phyloP scores from a whole-genome alignment of 1,284 basidiomycete genomes.

The Ceratobasidium sp. region DNA sequence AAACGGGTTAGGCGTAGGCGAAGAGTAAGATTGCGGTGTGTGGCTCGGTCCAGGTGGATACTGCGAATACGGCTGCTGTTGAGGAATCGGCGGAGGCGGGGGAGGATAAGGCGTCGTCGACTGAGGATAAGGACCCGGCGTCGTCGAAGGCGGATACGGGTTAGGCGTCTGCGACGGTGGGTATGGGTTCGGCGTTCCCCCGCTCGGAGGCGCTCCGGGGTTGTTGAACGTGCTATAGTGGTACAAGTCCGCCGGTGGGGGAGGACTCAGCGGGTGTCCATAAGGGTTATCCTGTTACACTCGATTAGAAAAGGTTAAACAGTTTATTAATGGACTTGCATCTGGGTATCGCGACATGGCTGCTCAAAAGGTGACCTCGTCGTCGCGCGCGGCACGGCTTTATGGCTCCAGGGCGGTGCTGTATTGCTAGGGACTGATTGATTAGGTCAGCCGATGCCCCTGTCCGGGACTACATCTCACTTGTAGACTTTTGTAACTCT shows the following conservation, averaged over 20 bases:
- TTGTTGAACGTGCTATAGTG: conserved; percentile 39
- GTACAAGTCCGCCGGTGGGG: conserved; percentile 34
- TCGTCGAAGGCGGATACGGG: background rate
- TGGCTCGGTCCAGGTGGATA: conserved; percentile 24
- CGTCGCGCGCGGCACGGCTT: conserved; percentile 22
- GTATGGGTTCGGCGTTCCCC: conserved; percentile 25
- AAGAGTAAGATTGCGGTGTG: conserved; percentile 32
- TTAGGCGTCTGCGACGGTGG: conserved; percentile 9
- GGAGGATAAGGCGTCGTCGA: conserved; percentile 29
- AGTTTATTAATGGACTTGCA: conserved; percentile 1
- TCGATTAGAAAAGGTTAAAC: background rate
- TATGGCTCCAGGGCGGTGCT: conserved; percentile 42
- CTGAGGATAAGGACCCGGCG: conserved; percentile 12
- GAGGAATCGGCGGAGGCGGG: conserved; percentile 1
- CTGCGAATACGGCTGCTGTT: background rate
- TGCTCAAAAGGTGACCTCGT: background rate
- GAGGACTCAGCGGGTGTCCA: conserved; percentile 37
- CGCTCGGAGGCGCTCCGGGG: conserved; percentile 23
- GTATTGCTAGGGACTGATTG: conserved; percentile 9
- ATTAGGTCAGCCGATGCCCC: background rate
- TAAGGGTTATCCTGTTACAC: conserved; percentile 33
- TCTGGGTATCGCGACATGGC: conserved; percentile 43
- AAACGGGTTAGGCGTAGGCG: conserved; percentile 42
- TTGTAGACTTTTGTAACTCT: too few relatives aligned
- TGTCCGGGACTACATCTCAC: too few relatives aligned